Conservation (phyloP, 2,329 filamentous ascomycete species). For the Microdochium nivale region DNA sequence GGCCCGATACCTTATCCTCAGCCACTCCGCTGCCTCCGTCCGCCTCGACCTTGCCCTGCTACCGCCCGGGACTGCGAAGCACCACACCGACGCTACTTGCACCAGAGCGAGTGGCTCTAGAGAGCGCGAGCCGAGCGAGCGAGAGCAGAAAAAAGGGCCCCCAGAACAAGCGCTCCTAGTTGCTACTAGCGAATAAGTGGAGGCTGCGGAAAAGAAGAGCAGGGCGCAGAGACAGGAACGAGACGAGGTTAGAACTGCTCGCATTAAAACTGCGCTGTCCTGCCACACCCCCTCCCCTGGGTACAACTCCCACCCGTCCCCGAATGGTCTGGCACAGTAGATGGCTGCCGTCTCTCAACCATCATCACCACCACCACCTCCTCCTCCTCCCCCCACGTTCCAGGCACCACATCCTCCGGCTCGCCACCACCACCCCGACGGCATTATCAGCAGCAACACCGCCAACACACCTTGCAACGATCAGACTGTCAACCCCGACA, state of each 20-base stretch:
- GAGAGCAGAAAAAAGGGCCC: too few species aligned
- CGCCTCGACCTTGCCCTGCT: neutral
- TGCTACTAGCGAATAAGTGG: too few species aligned
- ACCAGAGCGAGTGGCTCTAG: too few species aligned
- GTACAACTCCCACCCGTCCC: neutral
- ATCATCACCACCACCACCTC: neutral
- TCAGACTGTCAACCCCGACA: neutral
- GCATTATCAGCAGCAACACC: neutral
- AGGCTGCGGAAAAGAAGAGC: too few species aligned
- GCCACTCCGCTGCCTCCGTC: neutral
- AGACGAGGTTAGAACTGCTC: neutral
- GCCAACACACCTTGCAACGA: neutral
- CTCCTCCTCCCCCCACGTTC: neutral
- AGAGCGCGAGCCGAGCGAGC: too few species aligned
- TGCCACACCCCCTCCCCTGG: neutral
- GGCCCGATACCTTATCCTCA: neutral
- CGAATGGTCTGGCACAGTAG: neutral
- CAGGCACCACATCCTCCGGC: neutral
- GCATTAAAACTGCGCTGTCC: neutral
- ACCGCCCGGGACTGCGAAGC: too few species aligned
- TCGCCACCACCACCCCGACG: neutral
- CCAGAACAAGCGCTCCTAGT: too few species aligned
- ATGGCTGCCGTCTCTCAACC: neutral
- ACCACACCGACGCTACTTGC: too few species aligned
- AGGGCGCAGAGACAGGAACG: neutral